Evolutionary conservation across 2,329 filamentous ascomycete genomes (phyloP), one percentile per base, ranked within the genome.

Genomic region (Monosporascus sp.): DNA sequence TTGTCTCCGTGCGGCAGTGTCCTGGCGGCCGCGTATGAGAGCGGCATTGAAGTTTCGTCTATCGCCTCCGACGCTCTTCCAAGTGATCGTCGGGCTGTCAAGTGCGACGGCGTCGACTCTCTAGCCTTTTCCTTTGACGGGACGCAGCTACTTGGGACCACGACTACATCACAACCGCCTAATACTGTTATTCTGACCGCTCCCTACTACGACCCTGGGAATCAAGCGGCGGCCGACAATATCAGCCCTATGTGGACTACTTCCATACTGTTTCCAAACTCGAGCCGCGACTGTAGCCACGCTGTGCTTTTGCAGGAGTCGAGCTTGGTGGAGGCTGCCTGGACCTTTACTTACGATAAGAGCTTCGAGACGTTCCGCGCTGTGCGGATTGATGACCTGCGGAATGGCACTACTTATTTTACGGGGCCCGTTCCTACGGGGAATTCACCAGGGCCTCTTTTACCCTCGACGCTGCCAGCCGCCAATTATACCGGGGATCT

Each of bases 41-140:
- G 89, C 52, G 89, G 89, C n/a, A 92, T 96, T 57, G 91, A 96
- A 68, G 88, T 96, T 0, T 85, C 89, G 27, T 88, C 90, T 5
- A 74, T 96, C 40, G 82, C 82, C 48, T 76, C 85, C 2, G 81
- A 78, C 51, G 84, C 82, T 26, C 64, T 86, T 27, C 70, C 81
- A 14, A 88, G 82, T 0, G 87, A 91, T 60, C 80, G 87, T 62
- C 79, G 89, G 60, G 82, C 88, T 11, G 88, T 93, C 53, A 90
- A 91, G 64, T 93, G 89, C 64, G 85, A 89, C 64, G 81, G 80
- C 2, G 87, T 92, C 5, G 89, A 93, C 65, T 77, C 83, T 3
- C 72, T 94, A 48, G 79, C 84, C 3, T 94, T 94, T 65, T 92
- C 89, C 0, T 81, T 80, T 50, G 88, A 93, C 66, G 88, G 89